Percentiles rank a stretch among this genome's conserved stretches.
These are phyloP conservation scores for Penicillium verrucosum DNA, from an alignment of 2,329 filamentous ascomycete genomes.

Conservation along the genomic window DNA sequence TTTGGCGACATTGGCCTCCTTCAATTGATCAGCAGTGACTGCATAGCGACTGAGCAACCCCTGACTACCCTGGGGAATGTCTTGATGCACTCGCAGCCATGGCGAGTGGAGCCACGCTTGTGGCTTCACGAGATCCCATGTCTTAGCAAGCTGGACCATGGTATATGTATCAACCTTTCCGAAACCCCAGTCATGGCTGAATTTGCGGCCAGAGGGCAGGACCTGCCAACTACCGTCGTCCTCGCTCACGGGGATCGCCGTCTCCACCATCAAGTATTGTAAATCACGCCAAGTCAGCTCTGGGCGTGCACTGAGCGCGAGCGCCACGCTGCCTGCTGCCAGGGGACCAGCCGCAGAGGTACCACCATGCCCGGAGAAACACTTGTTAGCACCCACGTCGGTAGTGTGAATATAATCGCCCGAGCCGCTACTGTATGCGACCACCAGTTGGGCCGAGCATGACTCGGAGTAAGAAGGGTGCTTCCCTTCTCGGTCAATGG, in stretches of 20 bases:
- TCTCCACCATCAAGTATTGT: conserved; percentile 84
- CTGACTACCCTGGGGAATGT: conserved; percentile 77
- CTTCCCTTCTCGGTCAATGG: conserved; percentile 79
- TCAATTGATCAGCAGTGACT: conserved; percentile 76
- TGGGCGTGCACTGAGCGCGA: conserved; percentile 79
- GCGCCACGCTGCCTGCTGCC: conserved; percentile 85
- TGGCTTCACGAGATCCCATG: conserved; percentile 84
- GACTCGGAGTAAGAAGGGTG: conserved; percentile 96
- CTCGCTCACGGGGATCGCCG: conserved; percentile 74
- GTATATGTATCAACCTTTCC: conserved; percentile 89
- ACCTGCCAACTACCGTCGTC: conserved; percentile 75
- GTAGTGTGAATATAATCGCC: conserved; percentile 93
- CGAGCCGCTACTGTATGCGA: conserved; percentile 91
- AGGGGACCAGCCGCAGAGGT: conserved; percentile 94
- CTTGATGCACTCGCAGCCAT: conserved; percentile 84
- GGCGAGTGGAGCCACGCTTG: conserved; percentile 94
- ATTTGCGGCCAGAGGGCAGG: conserved; percentile 77
- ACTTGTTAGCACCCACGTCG: conserved; percentile 79
- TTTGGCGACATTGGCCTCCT: conserved; percentile 75
- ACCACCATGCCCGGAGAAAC: conserved; percentile 80
- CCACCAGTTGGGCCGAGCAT: conserved; percentile 91
- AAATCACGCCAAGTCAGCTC: conserved; percentile 91
- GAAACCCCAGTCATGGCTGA: conserved; percentile 92
- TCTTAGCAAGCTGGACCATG: conserved; percentile 80
- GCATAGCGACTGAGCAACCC: conserved; percentile 78